Evolutionary conservation across 495 filamentous ascomycete genomes (phyloP).

Genomic region (Hypoxylon fragiforme): DNA sequence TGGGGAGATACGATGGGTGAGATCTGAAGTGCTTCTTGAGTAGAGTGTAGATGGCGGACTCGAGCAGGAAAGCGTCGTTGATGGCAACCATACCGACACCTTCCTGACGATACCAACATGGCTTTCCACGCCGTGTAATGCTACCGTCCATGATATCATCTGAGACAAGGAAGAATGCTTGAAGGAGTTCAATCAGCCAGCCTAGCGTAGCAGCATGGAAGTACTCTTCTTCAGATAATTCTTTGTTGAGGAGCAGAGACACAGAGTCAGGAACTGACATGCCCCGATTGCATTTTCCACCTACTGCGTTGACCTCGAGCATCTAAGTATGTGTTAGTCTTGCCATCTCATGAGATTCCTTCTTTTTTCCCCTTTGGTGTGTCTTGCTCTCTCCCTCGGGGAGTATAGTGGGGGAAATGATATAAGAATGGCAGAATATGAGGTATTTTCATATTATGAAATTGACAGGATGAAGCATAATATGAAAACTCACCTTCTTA

Average conservation of each 20-base stretch:
- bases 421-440: background rate
- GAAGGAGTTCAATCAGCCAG: constrained; percentile 96
- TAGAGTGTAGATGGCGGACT: constrained; percentile 83
- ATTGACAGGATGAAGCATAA: background rate
- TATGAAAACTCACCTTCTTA: constrained; percentile 63
- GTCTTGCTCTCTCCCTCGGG: no score
- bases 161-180: constrained; percentile 97
- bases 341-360: no score
- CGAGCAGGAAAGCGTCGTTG: constrained; percentile 98
- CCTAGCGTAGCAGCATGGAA: constrained; percentile 82
- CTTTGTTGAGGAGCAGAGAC: constrained; percentile 71
- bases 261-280: constrained; percentile 95
- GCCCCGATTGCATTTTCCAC: constrained; percentile 97
- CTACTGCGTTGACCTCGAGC: constrained; percentile 80
- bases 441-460: background rate
- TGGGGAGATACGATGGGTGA: constrained; percentile 82
- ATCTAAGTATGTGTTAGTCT: constrained; percentile 51
- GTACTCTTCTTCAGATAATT: constrained; percentile 77
- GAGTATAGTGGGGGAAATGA: background rate
- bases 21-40: constrained; percentile 90
- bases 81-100: constrained; percentile 92
- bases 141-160: constrained; percentile 98
- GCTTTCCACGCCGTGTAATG: constrained; percentile 87
- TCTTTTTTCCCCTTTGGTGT: no score
- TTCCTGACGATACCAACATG: constrained; percentile 92